Conservation (phyloP, 2,329 filamentous ascomycete species). For the Colletotrichum phormii region DNA sequence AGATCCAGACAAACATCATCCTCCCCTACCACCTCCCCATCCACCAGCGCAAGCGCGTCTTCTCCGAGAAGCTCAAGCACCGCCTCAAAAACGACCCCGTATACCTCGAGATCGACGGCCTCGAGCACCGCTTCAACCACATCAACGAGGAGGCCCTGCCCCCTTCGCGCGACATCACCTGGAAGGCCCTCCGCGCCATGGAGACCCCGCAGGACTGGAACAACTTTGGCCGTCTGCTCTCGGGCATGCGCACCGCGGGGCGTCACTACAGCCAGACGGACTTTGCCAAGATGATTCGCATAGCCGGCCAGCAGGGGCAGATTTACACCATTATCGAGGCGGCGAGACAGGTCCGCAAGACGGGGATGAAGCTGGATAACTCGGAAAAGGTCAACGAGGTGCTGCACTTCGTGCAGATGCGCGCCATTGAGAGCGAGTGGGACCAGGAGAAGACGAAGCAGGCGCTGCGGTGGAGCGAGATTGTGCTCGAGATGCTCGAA, state of each 20-base stretch:
- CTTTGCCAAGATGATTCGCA: slow-evolving; percentile 54
- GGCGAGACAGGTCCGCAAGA: slow-evolving; percentile 58
- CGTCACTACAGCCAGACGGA: slow-evolving; percentile 50
- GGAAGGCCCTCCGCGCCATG: slow-evolving; percentile 57
- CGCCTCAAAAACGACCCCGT: slow-evolving; percentile 66
- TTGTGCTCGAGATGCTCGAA: slow-evolving; percentile 63
- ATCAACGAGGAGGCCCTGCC: slow-evolving; percentile 56
- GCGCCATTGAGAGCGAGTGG: slow-evolving; percentile 53
- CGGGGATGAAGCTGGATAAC: slow-evolving; percentile 56
- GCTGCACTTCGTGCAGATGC: slow-evolving; percentile 53
- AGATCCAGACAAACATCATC: slow-evolving; percentile 69
- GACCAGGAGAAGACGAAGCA: slow-evolving; percentile 49
- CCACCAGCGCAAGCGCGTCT: slow-evolving; percentile 65
- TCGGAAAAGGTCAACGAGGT: slow-evolving; percentile 55
- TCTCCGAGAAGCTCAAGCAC: slow-evolving; percentile 57
- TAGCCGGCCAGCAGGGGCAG: slow-evolving; percentile 53
- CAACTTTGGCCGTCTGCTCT: slow-evolving; percentile 64
- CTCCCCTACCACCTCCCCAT: slow-evolving; percentile 69
- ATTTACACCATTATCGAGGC: slow-evolving; percentile 62
- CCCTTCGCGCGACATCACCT: slow-evolving; percentile 52
- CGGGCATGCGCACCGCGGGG: slow-evolving; percentile 59
- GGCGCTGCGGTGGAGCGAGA: slow-evolving; percentile 58
- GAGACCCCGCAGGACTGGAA: slow-evolving; percentile 60
- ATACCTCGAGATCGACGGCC: slow-evolving; percentile 68
- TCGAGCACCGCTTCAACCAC: slow-evolving; percentile 63